Conservation (phyloP, 2,329 filamentous ascomycete species). For the Tolypocladium cylindrosporum region DNA sequence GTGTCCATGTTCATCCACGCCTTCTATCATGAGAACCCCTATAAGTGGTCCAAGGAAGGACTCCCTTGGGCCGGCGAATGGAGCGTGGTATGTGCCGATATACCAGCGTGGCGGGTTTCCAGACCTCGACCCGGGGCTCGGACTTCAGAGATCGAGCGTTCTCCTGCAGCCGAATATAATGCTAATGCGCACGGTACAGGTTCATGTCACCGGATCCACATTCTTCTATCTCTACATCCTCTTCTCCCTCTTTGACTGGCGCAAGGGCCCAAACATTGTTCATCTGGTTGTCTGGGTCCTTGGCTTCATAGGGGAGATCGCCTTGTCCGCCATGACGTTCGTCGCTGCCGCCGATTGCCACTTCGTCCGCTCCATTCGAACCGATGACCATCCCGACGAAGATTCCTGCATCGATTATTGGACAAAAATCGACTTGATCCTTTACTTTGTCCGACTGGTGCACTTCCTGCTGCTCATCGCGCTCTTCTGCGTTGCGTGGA, state of each 20-base stretch:
- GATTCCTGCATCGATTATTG: constrained; percentile 26
- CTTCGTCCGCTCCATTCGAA: constrained; percentile 35
- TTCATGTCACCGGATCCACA: constrained; percentile 74
- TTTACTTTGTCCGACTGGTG: constrained; percentile 60
- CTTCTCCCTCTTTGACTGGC: constrained; percentile 77
- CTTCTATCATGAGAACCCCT: constrained; percentile 36
- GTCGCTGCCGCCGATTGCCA: constrained; percentile 59
- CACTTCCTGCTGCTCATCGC: constrained; percentile 51
- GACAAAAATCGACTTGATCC: constrained; percentile 47
- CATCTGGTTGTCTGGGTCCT: constrained; percentile 74
- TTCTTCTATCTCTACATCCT: constrained; percentile 82
- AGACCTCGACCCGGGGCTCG: background rate
- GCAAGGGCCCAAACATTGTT: constrained; percentile 67
- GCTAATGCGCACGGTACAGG: constrained; percentile 35
- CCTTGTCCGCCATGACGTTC: constrained; percentile 60
- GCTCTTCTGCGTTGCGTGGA: constrained; percentile 31
- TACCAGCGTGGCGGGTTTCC: background rate
- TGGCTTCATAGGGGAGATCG: constrained; percentile 60
- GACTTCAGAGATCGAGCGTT: background rate
- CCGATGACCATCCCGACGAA: constrained; percentile 12
- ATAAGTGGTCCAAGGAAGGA: constrained; percentile 29
- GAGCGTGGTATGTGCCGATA: constrained; percentile 51
- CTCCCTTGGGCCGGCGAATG: constrained; percentile 68
- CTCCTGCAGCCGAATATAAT: background rate
- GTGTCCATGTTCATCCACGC: constrained; percentile 66